Evolutionary conservation across 2,329 filamentous ascomycete species (phyloP).

Genomic region (Claviceps spartinae): DNA sequence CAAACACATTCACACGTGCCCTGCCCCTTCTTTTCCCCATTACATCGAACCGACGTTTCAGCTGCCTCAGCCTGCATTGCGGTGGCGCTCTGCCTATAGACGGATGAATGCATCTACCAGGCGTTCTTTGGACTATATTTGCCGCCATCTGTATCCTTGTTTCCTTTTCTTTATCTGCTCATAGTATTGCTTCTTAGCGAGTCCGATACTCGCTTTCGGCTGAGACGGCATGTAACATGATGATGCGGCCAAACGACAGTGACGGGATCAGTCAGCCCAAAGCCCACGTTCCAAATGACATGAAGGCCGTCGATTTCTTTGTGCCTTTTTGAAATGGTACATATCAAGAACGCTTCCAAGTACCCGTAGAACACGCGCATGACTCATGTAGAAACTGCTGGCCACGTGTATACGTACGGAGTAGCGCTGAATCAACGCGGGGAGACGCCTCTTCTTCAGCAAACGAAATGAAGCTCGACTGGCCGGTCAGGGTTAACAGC

Average conservation of each 20-base stretch:
- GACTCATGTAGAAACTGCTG: no score
- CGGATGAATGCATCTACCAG: neutral
- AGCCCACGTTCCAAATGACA: neutral
- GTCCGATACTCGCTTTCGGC: neutral
- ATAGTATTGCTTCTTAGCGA: neutral
- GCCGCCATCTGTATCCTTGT: neutral
- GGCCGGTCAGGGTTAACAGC: no score
- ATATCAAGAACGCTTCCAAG: no score
- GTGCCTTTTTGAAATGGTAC: no score
- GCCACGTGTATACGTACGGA: no score
- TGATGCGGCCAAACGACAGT: neutral
- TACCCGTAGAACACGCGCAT: no score
- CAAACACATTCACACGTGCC: no score
- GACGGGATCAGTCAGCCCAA: neutral
- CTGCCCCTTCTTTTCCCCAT: neutral
- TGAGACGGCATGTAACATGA: neutral
- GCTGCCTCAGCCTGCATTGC: slow-evolving; percentile 6
- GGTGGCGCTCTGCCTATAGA: slow-evolving; percentile 3
- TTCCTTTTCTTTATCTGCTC: neutral
- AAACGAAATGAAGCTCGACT: no score
- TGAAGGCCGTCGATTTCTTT: neutral
- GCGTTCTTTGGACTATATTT: neutral
- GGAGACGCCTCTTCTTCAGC: no score
- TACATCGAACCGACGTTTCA: neutral
- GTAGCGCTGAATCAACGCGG: no score